Conservation (phyloP, 306 rosid species). For the Quercus alba region DNA sequence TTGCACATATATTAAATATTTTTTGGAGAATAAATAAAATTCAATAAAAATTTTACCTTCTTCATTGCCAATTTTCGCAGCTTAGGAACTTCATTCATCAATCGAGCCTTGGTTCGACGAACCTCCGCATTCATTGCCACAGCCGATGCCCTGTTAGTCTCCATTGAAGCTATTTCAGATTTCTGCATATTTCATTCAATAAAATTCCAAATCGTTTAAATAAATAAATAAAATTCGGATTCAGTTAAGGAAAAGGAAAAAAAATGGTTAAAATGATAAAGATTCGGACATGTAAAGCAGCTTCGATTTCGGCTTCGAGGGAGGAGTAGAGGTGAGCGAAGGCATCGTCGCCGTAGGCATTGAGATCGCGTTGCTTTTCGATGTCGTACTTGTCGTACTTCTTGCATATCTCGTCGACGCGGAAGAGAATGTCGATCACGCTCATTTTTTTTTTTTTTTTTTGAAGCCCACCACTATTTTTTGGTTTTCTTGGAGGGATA, state of each 20-base stretch:
- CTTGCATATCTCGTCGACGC: constrained; percentile 70
- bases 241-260: not conserved
- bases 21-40: not conserved
- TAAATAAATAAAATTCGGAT: not conserved
- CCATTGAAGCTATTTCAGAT: constrained; percentile 29
- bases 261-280: not conserved
- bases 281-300: constrained; percentile 35
- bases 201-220: too few species aligned
- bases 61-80: constrained; percentile 57
- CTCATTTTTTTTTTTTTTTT: constrained; percentile 36
- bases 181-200: constrained; percentile 23
- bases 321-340: constrained; percentile 55
- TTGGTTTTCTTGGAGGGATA: too few species aligned
- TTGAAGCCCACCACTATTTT: not conserved
- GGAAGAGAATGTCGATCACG: constrained; percentile 69
- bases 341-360: constrained; percentile 63
- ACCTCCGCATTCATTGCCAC: constrained; percentile 38
- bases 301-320: constrained; percentile 47
- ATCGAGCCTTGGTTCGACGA: constrained; percentile 44
- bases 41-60: constrained; percentile 44
- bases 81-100: constrained; percentile 83
- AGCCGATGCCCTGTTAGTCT: constrained; percentile 39
- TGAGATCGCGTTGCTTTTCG: constrained; percentile 68
- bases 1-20: too few species aligned
- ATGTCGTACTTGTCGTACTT: constrained; percentile 74